phyloP scores from a whole-genome alignment of 192 early-diverging fungal species.

The Coemansia pectinata region DNA sequence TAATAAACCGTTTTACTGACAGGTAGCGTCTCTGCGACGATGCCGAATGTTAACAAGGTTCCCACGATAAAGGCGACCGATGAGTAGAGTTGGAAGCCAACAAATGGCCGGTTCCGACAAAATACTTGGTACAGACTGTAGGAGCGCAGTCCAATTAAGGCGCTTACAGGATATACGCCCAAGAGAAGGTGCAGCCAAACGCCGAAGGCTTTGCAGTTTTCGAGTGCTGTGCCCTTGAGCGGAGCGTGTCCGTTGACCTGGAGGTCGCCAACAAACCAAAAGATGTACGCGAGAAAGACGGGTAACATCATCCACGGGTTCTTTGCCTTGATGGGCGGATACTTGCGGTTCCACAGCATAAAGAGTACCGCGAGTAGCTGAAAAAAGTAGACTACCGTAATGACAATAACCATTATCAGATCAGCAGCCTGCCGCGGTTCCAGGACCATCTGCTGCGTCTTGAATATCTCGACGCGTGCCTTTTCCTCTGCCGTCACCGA shows the following conservation, averaged over 20 bases:
- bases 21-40: conserved; percentile 29
- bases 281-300: conserved; percentile 24
- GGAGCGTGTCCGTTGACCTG: conserved; percentile 49
- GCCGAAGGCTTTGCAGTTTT: conserved; percentile 43
- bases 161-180: conserved; percentile 31
- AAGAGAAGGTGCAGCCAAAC: conserved; percentile 46
- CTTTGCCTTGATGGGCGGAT: conserved; percentile 57
- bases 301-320: conserved; percentile 41
- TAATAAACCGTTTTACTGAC: conserved; percentile 14
- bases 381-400: conserved; percentile 18
- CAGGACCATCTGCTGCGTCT: background rate
- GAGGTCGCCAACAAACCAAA: conserved; percentile 54
- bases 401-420: conserved; percentile 9
- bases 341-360: conserved; percentile 47
- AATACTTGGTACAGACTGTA: conserved; percentile 4
- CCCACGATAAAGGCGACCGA: conserved; percentile 8
- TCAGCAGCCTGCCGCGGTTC: conserved; percentile 34
- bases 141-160: conserved; percentile 20
- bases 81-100: background rate
- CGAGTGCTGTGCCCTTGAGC: conserved; percentile 12
- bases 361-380: conserved; percentile 29
- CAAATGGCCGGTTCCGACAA: background rate
- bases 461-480: conserved; percentile 10
- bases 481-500: conserved; percentile 21
- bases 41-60: conserved; percentile 21